phyloP scores from a whole-genome alignment of 2,329 filamentous ascomycete species.

The Arthrobotrys entomopaga region DNA sequence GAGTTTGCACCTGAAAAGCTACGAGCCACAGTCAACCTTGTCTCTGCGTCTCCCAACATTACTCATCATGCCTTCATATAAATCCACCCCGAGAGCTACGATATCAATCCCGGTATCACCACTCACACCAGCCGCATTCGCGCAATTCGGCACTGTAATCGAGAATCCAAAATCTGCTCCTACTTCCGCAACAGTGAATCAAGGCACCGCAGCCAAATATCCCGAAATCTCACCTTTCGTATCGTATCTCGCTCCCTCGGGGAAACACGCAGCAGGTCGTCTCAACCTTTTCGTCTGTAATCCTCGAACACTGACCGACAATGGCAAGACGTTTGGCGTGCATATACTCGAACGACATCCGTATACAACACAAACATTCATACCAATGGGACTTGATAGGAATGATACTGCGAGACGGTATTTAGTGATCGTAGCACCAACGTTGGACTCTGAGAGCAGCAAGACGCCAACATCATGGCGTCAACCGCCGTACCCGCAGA shows the following conservation, averaged over 20 bases:
- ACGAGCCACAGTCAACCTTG: no score
- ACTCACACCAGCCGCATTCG: constrained; percentile 76
- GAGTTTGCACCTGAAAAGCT: no score
- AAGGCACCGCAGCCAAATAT: constrained; percentile 89
- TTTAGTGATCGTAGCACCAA: constrained; percentile 89
- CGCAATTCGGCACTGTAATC: constrained; percentile 84
- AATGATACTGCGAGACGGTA: constrained; percentile 67
- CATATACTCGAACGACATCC: constrained; percentile 87
- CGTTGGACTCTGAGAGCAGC: constrained; percentile 62
- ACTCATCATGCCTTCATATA: constrained; percentile 36
- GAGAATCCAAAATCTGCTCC: constrained; percentile 69
- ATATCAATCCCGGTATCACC: constrained; percentile 68
- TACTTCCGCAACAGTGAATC: constrained; percentile 75
- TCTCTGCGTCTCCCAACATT: neutral
- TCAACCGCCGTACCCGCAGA: constrained; percentile 31
- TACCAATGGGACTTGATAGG: constrained; percentile 72
- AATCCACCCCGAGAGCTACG: constrained; percentile 27
- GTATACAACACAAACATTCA: constrained; percentile 92
- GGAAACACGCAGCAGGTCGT: constrained; percentile 69
- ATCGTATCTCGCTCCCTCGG: constrained; percentile 69
- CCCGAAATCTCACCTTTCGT: constrained; percentile 80
- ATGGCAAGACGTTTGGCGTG: constrained; percentile 70
- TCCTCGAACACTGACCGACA: constrained; percentile 67
- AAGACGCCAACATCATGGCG: constrained; percentile 1
- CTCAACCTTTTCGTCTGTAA: constrained; percentile 93